Evolutionary conservation across 495 filamentous ascomycete genomes (phyloP).

Genomic region (Aspergillus funiculosus): DNA sequence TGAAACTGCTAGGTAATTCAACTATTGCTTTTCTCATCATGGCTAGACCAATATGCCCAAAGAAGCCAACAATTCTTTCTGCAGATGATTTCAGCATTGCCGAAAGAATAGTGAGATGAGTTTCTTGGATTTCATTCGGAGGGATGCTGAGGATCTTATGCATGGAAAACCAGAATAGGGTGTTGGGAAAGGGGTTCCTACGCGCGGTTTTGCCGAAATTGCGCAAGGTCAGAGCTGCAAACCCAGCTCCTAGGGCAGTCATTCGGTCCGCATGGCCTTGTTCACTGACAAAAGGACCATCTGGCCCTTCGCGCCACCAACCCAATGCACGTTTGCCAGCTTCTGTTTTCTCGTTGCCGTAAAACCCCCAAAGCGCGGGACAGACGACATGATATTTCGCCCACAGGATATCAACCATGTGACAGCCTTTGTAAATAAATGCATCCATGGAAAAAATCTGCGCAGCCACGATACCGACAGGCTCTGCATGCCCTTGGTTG

Average conservation of each 20-base stretch:
- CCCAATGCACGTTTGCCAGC: constrained; percentile 64
- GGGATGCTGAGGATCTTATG: constrained; percentile 69
- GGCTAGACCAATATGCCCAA: constrained; percentile 62
- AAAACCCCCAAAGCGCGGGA: constrained; percentile 81
- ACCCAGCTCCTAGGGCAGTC: constrained; percentile 80
- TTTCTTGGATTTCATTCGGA: constrained; percentile 57
- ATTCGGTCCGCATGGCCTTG: constrained; percentile 72
- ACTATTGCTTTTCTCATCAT: constrained; percentile 60
- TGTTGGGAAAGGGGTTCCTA: constrained; percentile 72
- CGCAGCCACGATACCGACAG: constrained; percentile 69
- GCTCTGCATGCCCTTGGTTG: constrained; percentile 66
- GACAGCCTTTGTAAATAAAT: constrained; percentile 62
- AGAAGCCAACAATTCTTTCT: constrained; percentile 66
- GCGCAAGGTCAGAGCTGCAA: constrained; percentile 69
- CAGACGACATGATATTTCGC: constrained; percentile 79
- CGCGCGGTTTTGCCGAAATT: constrained; percentile 64
- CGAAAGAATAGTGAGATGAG: constrained; percentile 72
- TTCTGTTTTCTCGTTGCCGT: constrained; percentile 67
- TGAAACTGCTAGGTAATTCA: constrained; percentile 56
- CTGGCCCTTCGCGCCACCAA: constrained; percentile 57
- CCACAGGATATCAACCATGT: constrained; percentile 79
- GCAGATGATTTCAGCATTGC: constrained; percentile 68
- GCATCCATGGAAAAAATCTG: constrained; percentile 64
- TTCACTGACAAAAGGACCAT: constrained; percentile 52
- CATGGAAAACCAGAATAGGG: constrained; percentile 73